Conservation (phyloP, 2,329 filamentous ascomycete genomes). For the Acephala macrosclerotiorum region DNA sequence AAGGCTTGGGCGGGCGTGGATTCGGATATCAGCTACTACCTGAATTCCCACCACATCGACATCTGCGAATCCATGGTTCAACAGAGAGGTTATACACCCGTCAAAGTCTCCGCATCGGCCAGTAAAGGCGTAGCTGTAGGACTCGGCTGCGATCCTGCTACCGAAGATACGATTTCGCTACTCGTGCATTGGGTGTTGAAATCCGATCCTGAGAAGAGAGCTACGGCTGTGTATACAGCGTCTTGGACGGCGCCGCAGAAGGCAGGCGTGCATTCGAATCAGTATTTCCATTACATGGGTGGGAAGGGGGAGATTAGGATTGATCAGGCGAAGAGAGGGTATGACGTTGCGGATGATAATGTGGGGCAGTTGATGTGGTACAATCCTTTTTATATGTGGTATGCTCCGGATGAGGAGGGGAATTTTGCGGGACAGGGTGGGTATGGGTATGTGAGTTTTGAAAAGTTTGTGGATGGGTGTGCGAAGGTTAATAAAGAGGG, state of each 20-base stretch:
- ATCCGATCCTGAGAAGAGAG: conserved; percentile 71
- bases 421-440: conserved; percentile 92
- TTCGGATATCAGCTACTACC: conserved; percentile 94
- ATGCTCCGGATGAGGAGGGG: conserved; percentile 91
- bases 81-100: conserved; percentile 73
- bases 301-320: conserved; percentile 84
- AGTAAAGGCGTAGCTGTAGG: conserved; percentile 80
- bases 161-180: conserved; percentile 93
- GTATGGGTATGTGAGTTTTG: conserved; percentile 93
- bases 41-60: conserved; percentile 95
- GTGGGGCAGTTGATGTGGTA: conserved; percentile 79
- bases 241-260: conserved; percentile 94
- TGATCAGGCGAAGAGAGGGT: conserved; percentile 93
- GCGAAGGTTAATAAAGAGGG: conserved; percentile 79
- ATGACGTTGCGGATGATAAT: conserved; percentile 89
- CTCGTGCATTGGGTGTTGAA: conserved; percentile 88
- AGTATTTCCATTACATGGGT: conserved; percentile 96
- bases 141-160: conserved; percentile 79
- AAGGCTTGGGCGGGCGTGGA: conserved; percentile 73
- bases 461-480: conserved; percentile 94
- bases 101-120: conserved; percentile 79
- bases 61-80: conserved; percentile 92
- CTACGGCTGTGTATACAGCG: conserved; percentile 90
- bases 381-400: conserved; percentile 96
- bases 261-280: conserved; percentile 94